Conservation (phyloP, 1,139 yeast genomes). For the Protomyces macrosporus region DNA sequence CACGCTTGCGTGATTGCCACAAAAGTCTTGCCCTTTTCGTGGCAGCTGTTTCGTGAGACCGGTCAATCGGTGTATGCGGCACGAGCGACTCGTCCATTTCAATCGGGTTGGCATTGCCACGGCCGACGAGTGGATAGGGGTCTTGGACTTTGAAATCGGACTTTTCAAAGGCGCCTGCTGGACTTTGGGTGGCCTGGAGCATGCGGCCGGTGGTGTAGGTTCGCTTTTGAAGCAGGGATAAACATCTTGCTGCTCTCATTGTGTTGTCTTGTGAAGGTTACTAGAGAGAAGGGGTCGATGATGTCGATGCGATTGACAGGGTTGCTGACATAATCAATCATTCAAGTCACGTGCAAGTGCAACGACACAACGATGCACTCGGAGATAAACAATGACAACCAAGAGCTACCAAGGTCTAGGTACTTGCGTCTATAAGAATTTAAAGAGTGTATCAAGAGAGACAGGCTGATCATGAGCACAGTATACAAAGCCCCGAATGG, state of each 20-base stretch:
- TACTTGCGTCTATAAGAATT: too few relatives aligned
- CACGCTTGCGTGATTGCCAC: slow-evolving; percentile 92
- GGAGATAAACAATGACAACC: too few relatives aligned
- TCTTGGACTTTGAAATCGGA: slow-evolving; percentile 18
- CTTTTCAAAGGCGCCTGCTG: slow-evolving; percentile 22
- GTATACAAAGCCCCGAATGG: too few relatives aligned
- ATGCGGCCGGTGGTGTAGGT: background rate
- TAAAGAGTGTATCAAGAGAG: too few relatives aligned
- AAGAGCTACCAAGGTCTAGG: too few relatives aligned
- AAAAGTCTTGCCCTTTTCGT: slow-evolving; percentile 77
- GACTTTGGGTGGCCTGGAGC: background rate
- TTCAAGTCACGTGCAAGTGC: too few relatives aligned
- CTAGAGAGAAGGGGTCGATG: too few relatives aligned
- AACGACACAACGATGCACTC: too few relatives aligned
- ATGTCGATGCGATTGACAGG: too few relatives aligned
- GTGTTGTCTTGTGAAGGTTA: background rate
- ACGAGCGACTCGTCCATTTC: slow-evolving; percentile 19
- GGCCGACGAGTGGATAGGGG: slow-evolving; percentile 19
- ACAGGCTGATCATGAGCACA: too few relatives aligned
- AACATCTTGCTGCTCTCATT: background rate
- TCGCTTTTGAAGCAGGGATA: background rate
- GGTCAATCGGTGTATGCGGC: slow-evolving; percentile 26
- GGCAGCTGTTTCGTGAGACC: slow-evolving; percentile 62
- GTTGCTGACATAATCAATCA: too few relatives aligned
- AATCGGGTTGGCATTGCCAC: slow-evolving; percentile 12